These are phyloP conservation scores for Verticillium zaregamsianum DNA, from an alignment of 2,329 filamentous ascomycete species.

Conservation along the genomic window DNA sequence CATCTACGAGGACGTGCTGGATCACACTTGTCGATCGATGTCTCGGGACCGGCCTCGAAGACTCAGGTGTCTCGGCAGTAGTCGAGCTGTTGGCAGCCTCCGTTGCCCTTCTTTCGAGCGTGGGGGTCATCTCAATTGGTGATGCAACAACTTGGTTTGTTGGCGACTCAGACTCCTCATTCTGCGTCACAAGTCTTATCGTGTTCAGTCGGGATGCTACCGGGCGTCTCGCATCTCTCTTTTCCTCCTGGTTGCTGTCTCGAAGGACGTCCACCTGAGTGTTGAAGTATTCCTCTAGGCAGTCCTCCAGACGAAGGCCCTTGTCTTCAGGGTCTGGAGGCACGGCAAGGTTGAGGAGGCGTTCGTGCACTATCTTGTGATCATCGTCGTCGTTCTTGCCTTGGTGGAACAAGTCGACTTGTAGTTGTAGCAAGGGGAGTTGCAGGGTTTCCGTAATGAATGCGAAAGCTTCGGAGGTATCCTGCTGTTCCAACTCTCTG, in stretches of 20 bases:
- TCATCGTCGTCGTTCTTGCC: slow-evolving; percentile 83
- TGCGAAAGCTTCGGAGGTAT: slow-evolving; percentile 91
- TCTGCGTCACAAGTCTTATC: slow-evolving; percentile 27
- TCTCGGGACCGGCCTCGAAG: slow-evolving; percentile 30
- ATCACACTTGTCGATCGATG: slow-evolving; percentile 57
- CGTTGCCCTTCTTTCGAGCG: slow-evolving; percentile 11
- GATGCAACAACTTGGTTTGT: slow-evolving; percentile 19
- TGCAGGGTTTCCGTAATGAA: slow-evolving; percentile 91
- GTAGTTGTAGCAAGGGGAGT: slow-evolving; percentile 80
- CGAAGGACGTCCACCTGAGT: slow-evolving; percentile 85
- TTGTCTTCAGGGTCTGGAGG: slow-evolving; percentile 68
- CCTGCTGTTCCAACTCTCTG: slow-evolving; percentile 74
- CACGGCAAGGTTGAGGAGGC: slow-evolving; percentile 87
- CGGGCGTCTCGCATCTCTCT: slow-evolving; percentile 24
- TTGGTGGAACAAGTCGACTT: slow-evolving; percentile 92
- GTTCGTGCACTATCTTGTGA: slow-evolving; percentile 91
- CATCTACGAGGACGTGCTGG: slow-evolving; percentile 53
- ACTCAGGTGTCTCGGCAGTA: slow-evolving; percentile 2
- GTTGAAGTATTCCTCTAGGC: slow-evolving; percentile 92
- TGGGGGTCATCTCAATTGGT: slow-evolving; percentile 23
- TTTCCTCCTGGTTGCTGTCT: slow-evolving; percentile 57
- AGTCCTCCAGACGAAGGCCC: slow-evolving; percentile 79
- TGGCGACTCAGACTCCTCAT: slow-evolving; percentile 19
- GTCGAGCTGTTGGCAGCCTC: slow-evolving; percentile 2
- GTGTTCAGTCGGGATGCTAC: slow-evolving; percentile 24